phyloP scores from a whole-genome alignment of 140 eudicot species.

The Erigeron philadelphicus region DNA sequence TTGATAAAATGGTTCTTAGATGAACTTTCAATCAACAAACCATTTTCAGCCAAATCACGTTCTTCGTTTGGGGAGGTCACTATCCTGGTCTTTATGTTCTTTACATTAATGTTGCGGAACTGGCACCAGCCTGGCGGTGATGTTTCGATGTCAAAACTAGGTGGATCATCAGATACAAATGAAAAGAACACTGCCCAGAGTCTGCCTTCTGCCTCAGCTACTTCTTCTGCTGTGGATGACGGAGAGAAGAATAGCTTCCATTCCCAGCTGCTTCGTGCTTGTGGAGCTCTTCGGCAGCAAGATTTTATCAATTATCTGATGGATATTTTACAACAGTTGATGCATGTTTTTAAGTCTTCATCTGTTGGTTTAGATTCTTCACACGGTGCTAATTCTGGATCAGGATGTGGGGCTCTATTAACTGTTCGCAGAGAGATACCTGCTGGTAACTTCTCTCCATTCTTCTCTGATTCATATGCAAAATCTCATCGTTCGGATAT shows the following conservation, averaged over 20 bases:
- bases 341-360: slow-evolving; percentile 76
- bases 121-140: slow-evolving; percentile 98
- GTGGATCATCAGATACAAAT: slow-evolving; percentile 56
- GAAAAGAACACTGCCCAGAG: slow-evolving; percentile 51
- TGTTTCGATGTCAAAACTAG: slow-evolving; percentile 51
- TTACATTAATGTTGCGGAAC: slow-evolving; percentile 84
- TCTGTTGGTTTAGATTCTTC: slow-evolving; percentile 58
- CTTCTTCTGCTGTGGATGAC: slow-evolving; percentile 48
- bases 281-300: slow-evolving; percentile 86
- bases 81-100: slow-evolving; percentile 89
- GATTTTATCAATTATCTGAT: slow-evolving; percentile 74
- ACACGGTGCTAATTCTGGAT: slow-evolving; percentile 55
- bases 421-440: slow-evolving; percentile 95
- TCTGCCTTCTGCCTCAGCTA: slow-evolving; percentile 37
- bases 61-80: slow-evolving; percentile 85
- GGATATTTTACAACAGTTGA: slow-evolving; percentile 93
- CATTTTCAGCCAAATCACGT: slow-evolving; percentile 62
- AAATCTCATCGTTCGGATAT: slow-evolving; percentile 90
- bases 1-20: slow-evolving; percentile 83
- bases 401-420: slow-evolving; percentile 94
- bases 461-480: slow-evolving; percentile 91
- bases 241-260: slow-evolving; percentile 72
- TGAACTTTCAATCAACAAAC: slow-evolving; percentile 60
- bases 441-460: slow-evolving; percentile 94
- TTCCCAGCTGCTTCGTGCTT: slow-evolving; percentile 80